Evolutionary conservation across 129 eudicot species (phyloP).

Genomic region (Apium graveolens): DNA sequence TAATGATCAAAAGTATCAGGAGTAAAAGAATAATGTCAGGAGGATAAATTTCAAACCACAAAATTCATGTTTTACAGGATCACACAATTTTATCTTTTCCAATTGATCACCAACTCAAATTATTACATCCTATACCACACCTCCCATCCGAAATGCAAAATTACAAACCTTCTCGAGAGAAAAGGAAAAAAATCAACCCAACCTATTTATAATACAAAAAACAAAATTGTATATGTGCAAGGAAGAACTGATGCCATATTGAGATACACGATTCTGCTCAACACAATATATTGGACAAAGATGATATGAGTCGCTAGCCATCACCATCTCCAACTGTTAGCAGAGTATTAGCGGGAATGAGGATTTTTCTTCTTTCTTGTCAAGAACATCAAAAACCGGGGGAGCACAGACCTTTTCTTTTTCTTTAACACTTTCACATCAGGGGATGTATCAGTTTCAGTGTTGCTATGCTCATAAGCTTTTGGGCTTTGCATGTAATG

Average conservation of each 20-base stretch:
- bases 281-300: neutral
- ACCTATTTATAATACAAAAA: conserved; percentile 4
- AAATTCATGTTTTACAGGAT: neutral
- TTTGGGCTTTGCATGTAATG: conserved; percentile 25
- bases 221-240: conserved; percentile 15
- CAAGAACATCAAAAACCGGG: conserved; percentile 62
- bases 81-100: neutral
- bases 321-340: neutral
- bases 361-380: conserved; percentile 46
- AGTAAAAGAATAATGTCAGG: neutral
- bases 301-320: neutral
- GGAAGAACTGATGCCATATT: neutral
- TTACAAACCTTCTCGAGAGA: neutral
- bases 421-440: conserved; percentile 39
- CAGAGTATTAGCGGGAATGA: conserved; percentile 24
- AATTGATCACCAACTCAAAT: neutral
- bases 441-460: conserved; percentile 53
- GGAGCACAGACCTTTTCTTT: conserved; percentile 62
- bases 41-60: conserved; percentile 3
- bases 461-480: conserved; percentile 27
- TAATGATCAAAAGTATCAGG: neutral
- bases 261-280: conserved; percentile 9
- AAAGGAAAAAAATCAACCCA: conserved; percentile 7
- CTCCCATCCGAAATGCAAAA: neutral
- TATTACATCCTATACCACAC: conserved; percentile 7